Percentiles rank a stretch among this genome's conserved stretches.
These are phyloP conservation scores for Leishmania tarentolae DNA, from an alignment of 208 protist species.

Conservation along the genomic window DNA sequence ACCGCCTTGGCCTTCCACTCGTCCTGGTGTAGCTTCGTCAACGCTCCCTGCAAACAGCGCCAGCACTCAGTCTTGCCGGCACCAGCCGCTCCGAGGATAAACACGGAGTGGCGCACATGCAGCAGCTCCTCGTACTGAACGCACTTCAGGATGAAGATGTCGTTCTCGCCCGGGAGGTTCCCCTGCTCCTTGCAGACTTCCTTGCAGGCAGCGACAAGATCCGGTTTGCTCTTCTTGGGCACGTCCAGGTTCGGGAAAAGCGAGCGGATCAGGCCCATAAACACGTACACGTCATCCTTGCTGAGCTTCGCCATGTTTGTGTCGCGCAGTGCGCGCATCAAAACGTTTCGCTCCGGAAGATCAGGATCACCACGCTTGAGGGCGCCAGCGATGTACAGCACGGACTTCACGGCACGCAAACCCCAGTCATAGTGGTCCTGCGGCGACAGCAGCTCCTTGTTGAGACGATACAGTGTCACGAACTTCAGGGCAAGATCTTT, in stretches of 20 bases:
- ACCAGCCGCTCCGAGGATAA: constrained; percentile 97
- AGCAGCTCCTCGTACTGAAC: constrained; percentile 99
- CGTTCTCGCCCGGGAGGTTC: constrained; percentile 96
- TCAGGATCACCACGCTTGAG: constrained; percentile 96
- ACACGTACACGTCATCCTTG: constrained; percentile 98
- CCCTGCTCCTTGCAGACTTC: constrained; percentile 86
- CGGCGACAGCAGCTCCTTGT: constrained; percentile 97
- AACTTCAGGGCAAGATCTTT: constrained; percentile 98
- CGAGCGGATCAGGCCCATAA: constrained; percentile 97
- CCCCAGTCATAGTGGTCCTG: constrained; percentile 99
- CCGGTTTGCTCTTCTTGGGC: constrained; percentile 93
- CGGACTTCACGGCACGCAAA: constrained; percentile 98
- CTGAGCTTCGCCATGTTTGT: constrained; percentile 98
- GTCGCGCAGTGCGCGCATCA: constrained; percentile 97
- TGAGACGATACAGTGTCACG: constrained; percentile 97
- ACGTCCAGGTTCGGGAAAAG: constrained; percentile 97
- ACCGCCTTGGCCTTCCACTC: constrained; percentile 94
- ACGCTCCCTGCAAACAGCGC: constrained; percentile 94
- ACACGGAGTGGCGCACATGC: constrained; percentile 98
- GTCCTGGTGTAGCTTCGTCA: constrained; percentile 90
- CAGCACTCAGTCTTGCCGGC: constrained; percentile 97
- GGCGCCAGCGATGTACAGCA: constrained; percentile 96
- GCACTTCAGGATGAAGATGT: constrained; percentile 98
- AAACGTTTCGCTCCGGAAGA: constrained; percentile 94
- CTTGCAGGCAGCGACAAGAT: constrained; percentile 92